Conservation (phyloP, 106 monocot genomes). For the Narthecium ossifragum region DNA sequence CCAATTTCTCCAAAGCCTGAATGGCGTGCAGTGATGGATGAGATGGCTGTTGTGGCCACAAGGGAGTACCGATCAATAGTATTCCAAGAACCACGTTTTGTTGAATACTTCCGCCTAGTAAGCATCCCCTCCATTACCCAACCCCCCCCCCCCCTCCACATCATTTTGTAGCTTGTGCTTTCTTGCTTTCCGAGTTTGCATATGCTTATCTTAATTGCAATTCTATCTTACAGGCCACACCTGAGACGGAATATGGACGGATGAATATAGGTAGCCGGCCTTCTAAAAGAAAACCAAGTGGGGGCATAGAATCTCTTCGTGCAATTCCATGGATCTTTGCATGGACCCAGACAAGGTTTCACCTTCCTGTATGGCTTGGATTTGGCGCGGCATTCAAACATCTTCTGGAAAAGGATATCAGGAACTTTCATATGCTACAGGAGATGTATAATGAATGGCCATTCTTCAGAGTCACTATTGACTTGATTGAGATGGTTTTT, state of each 20-base stretch:
- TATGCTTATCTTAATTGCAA: background rate
- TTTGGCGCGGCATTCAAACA: slow-evolving; percentile 85
- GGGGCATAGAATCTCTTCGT: slow-evolving; percentile 93
- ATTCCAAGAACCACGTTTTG: slow-evolving; percentile 87
- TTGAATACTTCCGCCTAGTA: slow-evolving; percentile 91
- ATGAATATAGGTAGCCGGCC: slow-evolving; percentile 99
- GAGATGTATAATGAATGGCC: slow-evolving; percentile 99
- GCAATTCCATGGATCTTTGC: slow-evolving; percentile 99
- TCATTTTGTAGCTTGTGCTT: background rate
- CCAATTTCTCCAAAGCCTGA: slow-evolving; percentile 86
- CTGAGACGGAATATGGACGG: slow-evolving; percentile 93
- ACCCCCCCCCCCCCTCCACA: background rate
- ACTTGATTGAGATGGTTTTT: slow-evolving; percentile 98
- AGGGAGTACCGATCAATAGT: slow-evolving; percentile 77
- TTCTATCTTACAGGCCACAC: slow-evolving; percentile 63
- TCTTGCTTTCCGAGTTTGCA: background rate
- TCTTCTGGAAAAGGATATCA: slow-evolving; percentile 56
- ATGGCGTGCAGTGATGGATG: slow-evolving; percentile 84
- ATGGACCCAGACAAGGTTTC: slow-evolving; percentile 98
- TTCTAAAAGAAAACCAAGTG: slow-evolving; percentile 91
- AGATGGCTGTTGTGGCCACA: slow-evolving; percentile 79
- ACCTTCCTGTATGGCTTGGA: slow-evolving; percentile 99
- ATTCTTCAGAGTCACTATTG: slow-evolving; percentile 94
- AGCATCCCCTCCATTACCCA: slow-evolving; percentile 7
- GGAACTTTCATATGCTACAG: slow-evolving; percentile 58